Base-by-base conservation (phyloP, 192 early-diverging fungal genomes). In the Thoreauomyces humboldtii region DNA sequence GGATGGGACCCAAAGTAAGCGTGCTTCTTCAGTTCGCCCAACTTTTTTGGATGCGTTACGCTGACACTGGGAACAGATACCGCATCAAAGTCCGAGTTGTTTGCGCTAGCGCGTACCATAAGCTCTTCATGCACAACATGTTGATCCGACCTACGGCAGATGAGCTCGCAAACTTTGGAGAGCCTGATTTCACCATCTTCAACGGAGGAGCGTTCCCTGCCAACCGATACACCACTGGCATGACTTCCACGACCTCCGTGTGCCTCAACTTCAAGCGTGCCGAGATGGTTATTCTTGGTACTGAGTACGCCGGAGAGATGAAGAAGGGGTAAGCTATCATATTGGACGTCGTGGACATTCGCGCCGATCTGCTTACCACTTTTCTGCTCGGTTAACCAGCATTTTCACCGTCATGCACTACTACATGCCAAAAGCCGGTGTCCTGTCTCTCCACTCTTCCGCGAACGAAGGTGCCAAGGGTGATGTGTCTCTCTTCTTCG, bases 221-320 rank as follows among this genome's bases (percentile, higher is more conserved):
- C 60, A 93, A 94, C 85, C 77, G 89, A 45, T 93, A 89, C 80
- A 93, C 91, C 57, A 92, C 86, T 55, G 95, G 95, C 52, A 94
- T 98, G 92, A 95, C 93, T 58, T 94, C 92, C 58, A 86, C 80
- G 58, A 98, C 95, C 65, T 91, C 89, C 54, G 89, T 98, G 37
- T 82, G 92, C 22, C 79, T 98, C 74, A 92, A 90, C 88, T 98
- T 98, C 61, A 87, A 89, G 72, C 88, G 90, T 74, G 72, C 74
- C 31, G 92, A 98, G 78, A 98, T 98, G 96, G 91, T 98, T 32
- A 98, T 98, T 53, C 83, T 98, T 36, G 96, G 96, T 45, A 94
- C 94, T 60, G 90, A 96, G 77, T 98, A 98, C 68, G 96, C 96
- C 58, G 96, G 96, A 57, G 96, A 98, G 81, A 98, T 98, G 96